phyloP scores from a whole-genome alignment of 805 yeast genomes.

The Cyberlindnera japonica region DNA sequence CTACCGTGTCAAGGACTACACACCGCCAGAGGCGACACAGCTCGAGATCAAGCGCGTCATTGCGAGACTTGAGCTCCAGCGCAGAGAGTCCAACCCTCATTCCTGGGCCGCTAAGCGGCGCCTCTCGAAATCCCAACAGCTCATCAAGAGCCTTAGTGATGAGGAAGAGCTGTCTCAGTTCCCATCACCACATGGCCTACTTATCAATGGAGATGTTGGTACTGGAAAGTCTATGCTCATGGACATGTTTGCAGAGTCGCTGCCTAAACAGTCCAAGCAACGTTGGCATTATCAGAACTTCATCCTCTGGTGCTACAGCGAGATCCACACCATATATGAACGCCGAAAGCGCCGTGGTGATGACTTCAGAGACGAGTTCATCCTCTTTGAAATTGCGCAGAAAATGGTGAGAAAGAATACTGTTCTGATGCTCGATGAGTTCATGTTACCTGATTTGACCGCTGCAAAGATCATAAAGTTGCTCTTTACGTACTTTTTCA shows the following conservation, averaged over 20 bases:
- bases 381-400: conserved; percentile 63
- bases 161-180: conserved; percentile 55
- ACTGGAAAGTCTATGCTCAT: conserved; percentile 73
- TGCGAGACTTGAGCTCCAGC: conserved; percentile 10
- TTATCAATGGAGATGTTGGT: conserved; percentile 65
- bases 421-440: conserved; percentile 63
- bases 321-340: conserved; percentile 49
- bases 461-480: conserved; percentile 66
- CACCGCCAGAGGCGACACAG: conserved; percentile 34
- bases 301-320: conserved; percentile 62
- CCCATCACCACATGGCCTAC: conserved; percentile 60
- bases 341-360: conserved; percentile 23
- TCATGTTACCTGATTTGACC: conserved; percentile 74
- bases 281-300: conserved; percentile 72
- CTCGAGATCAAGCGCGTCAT: conserved; percentile 9
- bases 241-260: conserved; percentile 64
- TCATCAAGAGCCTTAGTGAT: conserved; percentile 50
- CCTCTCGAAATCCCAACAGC: conserved; percentile 27
- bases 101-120: conserved; percentile 4
- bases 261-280: conserved; percentile 60
- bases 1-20: conserved; percentile 53
- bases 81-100: neutral
- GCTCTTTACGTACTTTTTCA: conserved; percentile 64
- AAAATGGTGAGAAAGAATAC: conserved; percentile 57
- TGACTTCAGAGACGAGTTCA: conserved; percentile 55